Evolutionary conservation across 441 rosid species (phyloP).

Genomic region (Pelargonium fulgidum): DNA sequence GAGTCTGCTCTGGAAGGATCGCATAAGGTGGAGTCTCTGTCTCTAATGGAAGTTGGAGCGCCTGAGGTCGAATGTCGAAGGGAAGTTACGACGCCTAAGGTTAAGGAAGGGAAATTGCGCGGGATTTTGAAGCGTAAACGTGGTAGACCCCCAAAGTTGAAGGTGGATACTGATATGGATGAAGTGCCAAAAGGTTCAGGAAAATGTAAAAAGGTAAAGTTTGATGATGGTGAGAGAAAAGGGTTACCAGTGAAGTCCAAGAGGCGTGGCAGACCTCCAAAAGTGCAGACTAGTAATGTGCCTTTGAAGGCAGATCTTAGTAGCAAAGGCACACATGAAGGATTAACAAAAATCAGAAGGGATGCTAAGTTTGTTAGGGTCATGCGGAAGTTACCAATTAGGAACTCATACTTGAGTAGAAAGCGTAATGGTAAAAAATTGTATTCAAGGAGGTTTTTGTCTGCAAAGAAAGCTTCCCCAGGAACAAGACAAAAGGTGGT

Average conservation of each 20-base stretch:
- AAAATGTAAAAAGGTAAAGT: neutral
- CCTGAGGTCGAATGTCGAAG: neutral
- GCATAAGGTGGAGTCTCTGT: neutral
- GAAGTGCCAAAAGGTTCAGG: neutral
- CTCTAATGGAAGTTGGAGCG: neutral
- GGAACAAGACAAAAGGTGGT: conserved; percentile 10
- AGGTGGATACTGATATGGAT: neutral
- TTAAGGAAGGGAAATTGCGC: neutral
- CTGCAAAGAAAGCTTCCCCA: conserved; percentile 16
- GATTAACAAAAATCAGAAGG: conserved; percentile 15
- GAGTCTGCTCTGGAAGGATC: neutral
- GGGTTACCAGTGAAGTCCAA: neutral
- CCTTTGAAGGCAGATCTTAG: conserved; percentile 4
- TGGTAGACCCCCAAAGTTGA: conserved; percentile 9
- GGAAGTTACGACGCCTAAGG: too few species aligned
- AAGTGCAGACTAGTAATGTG: conserved; percentile 15
- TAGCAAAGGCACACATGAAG: neutral
- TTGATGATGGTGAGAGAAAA: neutral
- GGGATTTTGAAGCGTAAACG: conserved; percentile 8
- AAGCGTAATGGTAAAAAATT: conserved; percentile 16
- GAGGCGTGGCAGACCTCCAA: conserved; percentile 29
- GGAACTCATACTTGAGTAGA: conserved; percentile 20
- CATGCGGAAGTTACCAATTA: conserved; percentile 11
- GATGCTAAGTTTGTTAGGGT: conserved; percentile 12
- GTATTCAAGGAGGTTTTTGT: conserved; percentile 10